Base-by-base conservation (phyloP, 306 rosid species). In the Trichosanthes cucumerina region DNA sequence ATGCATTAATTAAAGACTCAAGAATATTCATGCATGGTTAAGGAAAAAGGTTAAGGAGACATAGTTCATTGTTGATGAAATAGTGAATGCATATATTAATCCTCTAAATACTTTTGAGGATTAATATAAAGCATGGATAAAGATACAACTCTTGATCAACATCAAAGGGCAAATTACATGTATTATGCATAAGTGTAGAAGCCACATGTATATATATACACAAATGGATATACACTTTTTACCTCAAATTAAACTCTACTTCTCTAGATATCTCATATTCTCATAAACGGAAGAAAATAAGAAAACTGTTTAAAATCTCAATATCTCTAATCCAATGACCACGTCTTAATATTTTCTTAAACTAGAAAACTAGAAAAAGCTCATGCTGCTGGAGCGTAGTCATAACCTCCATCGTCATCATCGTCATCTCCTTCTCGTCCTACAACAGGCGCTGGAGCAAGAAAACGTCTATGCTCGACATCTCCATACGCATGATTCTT, bases 331-430 rank as follows among this genome's bases (percentile, higher is more conserved):
- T 28, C 58, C 3, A n/a, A 21, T 21, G 65, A 24, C 24, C 16
- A 8, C 10, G 65, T 23, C 16, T n/a, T n/a, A 9, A 10, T 21
- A 19, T 57, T 57, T 57, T 57, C 1, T 6, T 57, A 13, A 28
- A 28, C 4, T 65, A 4, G 3, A 19, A 7, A 2, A 3, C 9
- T 68, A 68, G n/a, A n/a, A n/a, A n/a, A 5, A 9, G 28, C 19
- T 74, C 16, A 74, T 31, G 78, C 78, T 4, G 78, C 78, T 1
- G 64, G 78, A 52, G 78, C 78, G 3, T 75, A 75, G 18, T 75
- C 78, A 2, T 50, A 54, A 10, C 46, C 4, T 28, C 28, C 54
- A 54, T 75, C 62, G 3, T 75, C 78, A 0, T 75, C 62, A 1
- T 75, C 62, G 59, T 72, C 77, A 36, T 75, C 78, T 9, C 63